These are phyloP conservation scores for Pyrenochaeta sp. DNA, from an alignment of 2,329 filamentous ascomycete genomes.

Conservation along the genomic window DNA sequence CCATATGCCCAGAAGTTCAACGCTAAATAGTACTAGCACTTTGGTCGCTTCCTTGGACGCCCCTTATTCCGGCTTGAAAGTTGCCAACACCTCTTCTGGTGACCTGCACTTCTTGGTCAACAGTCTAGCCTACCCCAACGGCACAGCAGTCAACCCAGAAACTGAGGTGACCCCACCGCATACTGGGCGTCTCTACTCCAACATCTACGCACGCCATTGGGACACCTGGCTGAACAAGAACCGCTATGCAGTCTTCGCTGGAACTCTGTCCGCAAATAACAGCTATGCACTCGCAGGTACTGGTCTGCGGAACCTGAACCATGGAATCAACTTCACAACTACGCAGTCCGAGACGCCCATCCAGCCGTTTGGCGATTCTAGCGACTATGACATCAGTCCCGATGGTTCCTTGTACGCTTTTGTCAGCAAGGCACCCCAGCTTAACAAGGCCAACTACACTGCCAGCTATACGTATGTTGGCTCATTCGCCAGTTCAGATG, in stretches of 20 bases:
- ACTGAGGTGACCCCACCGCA: conserved; percentile 66
- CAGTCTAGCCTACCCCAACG: conserved; percentile 72
- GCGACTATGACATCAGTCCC: conserved; percentile 78
- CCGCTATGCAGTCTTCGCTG: conserved; percentile 77
- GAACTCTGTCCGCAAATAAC: conserved; percentile 58
- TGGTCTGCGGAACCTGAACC: conserved; percentile 63
- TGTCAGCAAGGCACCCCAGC: conserved; percentile 75
- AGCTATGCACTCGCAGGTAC: conserved; percentile 38
- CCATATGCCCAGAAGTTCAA: not conserved
- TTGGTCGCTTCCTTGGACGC: conserved; percentile 54
- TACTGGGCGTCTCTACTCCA: conserved; percentile 75
- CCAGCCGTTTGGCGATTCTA: conserved; percentile 77
- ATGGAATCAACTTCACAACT: conserved; percentile 65
- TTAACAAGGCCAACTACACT: conserved; percentile 78
- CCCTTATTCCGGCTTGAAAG: conserved; percentile 59
- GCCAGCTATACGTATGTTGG: conserved; percentile 83
- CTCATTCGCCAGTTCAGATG: conserved; percentile 67
- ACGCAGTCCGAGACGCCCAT: conserved; percentile 72
- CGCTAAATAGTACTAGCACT: conserved; percentile 22
- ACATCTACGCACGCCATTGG: conserved; percentile 83
- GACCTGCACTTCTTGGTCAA: conserved; percentile 59
- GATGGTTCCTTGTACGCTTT: conserved; percentile 70
- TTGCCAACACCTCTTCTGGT: conserved; percentile 51
- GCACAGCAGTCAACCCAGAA: conserved; percentile 73
- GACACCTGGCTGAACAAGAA: conserved; percentile 76